phyloP scores from a whole-genome alignment of 169 alveolate species.

The Plasmodium coatneyi region DNA sequence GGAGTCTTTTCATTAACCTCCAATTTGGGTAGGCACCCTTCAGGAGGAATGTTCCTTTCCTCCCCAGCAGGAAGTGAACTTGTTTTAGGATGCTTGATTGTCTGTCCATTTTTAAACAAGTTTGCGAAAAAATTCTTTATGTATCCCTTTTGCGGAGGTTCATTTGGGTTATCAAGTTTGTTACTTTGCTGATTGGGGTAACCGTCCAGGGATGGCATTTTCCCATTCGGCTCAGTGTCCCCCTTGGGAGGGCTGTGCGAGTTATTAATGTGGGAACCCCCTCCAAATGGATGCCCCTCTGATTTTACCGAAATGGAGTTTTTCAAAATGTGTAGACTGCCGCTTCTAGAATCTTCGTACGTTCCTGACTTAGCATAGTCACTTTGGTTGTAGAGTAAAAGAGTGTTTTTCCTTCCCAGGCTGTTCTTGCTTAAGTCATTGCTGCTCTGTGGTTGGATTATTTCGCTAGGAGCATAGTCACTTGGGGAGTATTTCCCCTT shows the following conservation, averaged over 20 bases:
- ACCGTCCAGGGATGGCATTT: not conserved
- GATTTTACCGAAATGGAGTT: not conserved
- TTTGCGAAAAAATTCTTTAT: slow-evolving; percentile 8
- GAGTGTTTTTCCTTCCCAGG: not conserved
- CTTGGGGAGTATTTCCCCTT: not conserved
- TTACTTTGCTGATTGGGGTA: not conserved
- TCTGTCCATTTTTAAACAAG: not conserved
- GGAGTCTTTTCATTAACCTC: not conserved
- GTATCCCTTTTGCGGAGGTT: not conserved
- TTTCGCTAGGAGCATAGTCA: not conserved
- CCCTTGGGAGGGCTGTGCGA: not conserved
- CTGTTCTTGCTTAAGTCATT: not conserved
- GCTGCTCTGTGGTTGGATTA: not conserved
- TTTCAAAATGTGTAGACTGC: not conserved
- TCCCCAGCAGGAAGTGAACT: not conserved
- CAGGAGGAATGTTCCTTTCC: not conserved
- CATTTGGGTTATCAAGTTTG: not conserved
- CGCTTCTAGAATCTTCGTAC: slow-evolving; percentile 2
- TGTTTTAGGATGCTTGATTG: not conserved
- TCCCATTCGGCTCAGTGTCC: not conserved
- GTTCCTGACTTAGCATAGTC: not conserved
- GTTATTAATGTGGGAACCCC: not conserved
- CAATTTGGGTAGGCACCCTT: not conserved
- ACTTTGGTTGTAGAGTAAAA: slow-evolving; percentile 1
- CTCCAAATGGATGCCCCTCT: not conserved